phyloP scores from a whole-genome alignment of 2,329 filamentous ascomycete genomes.

The Alternaria postmessia region DNA sequence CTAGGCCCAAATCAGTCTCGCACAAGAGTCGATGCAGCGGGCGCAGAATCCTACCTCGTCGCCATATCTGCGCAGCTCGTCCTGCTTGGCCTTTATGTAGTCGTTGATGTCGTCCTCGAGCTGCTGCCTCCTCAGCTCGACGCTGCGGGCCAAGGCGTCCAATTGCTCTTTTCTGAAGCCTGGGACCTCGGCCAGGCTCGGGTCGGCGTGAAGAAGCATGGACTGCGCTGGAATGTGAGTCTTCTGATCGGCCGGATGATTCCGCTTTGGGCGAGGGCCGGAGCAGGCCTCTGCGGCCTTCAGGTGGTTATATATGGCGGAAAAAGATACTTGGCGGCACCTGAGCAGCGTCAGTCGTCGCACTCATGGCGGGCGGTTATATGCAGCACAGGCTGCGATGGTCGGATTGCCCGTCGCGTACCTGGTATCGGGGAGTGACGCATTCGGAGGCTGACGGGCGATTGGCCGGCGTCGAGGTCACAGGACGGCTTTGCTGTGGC shows the following conservation, averaged over 20 bases:
- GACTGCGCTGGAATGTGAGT: conserved; percentile 19
- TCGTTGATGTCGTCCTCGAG: conserved; percentile 47
- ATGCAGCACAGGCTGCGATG: conserved; percentile 17
- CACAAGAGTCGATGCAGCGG: conserved; percentile 5
- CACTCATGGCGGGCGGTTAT: conserved; percentile 22
- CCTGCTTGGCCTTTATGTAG: conserved; percentile 47
- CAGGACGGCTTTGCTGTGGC: conserved; percentile 17
- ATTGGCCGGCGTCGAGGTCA: conserved; percentile 29
- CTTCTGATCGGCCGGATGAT: conserved; percentile 27
- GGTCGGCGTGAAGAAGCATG: conserved; percentile 43
- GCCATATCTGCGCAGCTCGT: conserved; percentile 42
- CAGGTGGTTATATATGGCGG: conserved; percentile 8
- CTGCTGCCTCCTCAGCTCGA: conserved; percentile 47
- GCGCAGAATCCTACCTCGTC: conserved; percentile 37
- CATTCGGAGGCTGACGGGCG: conserved; percentile 39
- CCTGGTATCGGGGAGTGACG: conserved; percentile 37
- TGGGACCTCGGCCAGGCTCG: conserved; percentile 44
- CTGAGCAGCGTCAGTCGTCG: conserved; percentile 32
- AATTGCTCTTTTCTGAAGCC: conserved; percentile 44
- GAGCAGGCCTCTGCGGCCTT: conserved; percentile 8
- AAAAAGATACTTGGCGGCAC: conserved; percentile 10
- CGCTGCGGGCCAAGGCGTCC: conserved; percentile 41
- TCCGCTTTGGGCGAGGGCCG: conserved; percentile 25
- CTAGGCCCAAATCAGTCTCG: conserved; percentile 41
- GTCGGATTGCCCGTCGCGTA: conserved; percentile 27